Base-by-base conservation (phyloP, 345 rosid species). In the Psidium friedrichsthalianum region DNA sequence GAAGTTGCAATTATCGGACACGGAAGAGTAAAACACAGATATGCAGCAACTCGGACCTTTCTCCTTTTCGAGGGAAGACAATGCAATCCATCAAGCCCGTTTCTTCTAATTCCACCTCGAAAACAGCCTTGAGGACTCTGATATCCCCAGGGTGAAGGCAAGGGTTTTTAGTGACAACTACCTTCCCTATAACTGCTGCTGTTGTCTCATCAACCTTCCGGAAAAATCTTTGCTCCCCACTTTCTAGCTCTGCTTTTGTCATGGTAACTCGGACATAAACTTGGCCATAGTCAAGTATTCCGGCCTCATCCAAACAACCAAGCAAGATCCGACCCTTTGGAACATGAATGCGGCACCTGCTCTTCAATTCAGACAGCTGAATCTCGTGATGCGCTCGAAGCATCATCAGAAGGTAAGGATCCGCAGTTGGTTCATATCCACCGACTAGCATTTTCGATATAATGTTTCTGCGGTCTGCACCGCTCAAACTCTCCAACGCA, bases 71-170 rank as follows among this genome's bases (percentile, higher is more conserved):
- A 25, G 99, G 99, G 86, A 97, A 97, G 81, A 97, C 86, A 85
- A 95, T 82, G 90, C 99, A 97, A 87, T 97, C 96, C 0, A 93
- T 90, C 89, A 90, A 88, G 83, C 93, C 96, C 86, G 90, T 94
- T 89, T 92, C 92, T 90, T 93, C 94, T 24, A 97, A 88, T 85
- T 86, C 92, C 85, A 88, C 86, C 15, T 90, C 88, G 89, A 91
- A 94, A 53, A 97, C 92, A 76, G 98, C 98, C 2, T 94, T 91
- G 56, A 97, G 97, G 88, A 95, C 98, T 93, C 98, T 92, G 78
- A 97, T 55, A 86, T 97, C 99, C 84, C 99, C 98, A 2, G 98
- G 99, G 86, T 97, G 98, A 89, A 97, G 98, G 84, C 98, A 97
- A 32, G 99, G 99, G 87, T 95, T 97, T 87, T 93, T 97, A 22